phyloP scores from a whole-genome alignment of 2,329 filamentous ascomycete species.

The Graphium sp. region DNA sequence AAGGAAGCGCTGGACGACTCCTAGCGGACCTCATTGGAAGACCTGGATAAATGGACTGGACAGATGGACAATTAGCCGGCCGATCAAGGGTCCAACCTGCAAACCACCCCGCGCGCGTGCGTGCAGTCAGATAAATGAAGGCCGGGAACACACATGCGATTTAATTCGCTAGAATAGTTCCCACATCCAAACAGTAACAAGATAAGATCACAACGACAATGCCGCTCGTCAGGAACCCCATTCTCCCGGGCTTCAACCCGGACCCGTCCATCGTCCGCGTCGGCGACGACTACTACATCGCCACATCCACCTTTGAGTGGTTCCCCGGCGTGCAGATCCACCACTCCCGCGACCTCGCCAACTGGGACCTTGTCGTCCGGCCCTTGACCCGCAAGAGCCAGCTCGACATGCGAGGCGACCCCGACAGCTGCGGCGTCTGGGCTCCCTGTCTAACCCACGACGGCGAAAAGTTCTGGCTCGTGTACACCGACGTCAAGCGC shows the following conservation, averaged over 20 bases:
- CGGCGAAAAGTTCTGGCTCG: conserved; percentile 42
- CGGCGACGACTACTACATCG: conserved; percentile 35
- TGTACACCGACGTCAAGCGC: conserved; percentile 50
- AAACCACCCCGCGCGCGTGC: no score
- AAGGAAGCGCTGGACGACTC: no score
- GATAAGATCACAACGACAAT: conserved; percentile 15
- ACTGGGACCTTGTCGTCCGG: conserved; percentile 28
- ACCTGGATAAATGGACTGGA: no score
- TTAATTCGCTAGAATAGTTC: no score
- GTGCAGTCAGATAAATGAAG: no score
- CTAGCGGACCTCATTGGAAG: no score
- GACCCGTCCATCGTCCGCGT: conserved; percentile 36
- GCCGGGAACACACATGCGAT: no score
- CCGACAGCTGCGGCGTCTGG: conserved; percentile 46
- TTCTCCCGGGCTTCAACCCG: conserved; percentile 38
- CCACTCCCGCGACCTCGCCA: conserved; percentile 32
- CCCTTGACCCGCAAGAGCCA: conserved; percentile 31
- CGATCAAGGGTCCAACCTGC: no score
- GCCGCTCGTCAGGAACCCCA: conserved; percentile 33
- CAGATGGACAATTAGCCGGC: no score
- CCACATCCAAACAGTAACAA: no score
- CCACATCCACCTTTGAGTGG: conserved; percentile 38
- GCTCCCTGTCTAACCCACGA: conserved; percentile 47
- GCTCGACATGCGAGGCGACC: conserved; percentile 40
- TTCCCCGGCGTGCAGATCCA: conserved; percentile 37